Percentiles rank a stretch among this genome's conserved stretches.
These are phyloP conservation scores for Pseudocercospora eumusae DNA, from an alignment of 2,329 filamentous ascomycete species.

Conservation along the genomic window DNA sequence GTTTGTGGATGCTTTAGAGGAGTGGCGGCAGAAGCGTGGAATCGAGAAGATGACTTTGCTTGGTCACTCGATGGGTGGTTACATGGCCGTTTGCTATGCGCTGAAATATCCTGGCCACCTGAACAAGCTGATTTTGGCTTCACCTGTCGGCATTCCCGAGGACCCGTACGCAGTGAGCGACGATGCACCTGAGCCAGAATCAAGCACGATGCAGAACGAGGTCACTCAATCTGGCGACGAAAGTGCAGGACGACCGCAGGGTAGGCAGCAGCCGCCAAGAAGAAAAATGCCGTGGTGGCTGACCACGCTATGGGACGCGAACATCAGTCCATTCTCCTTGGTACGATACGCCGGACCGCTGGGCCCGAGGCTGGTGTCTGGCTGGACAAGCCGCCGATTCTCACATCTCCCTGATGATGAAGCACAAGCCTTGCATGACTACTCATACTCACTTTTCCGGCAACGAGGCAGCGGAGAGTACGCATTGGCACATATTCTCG, in stretches of 20 bases:
- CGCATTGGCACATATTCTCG: slow-evolving; percentile 86
- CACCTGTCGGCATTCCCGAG: slow-evolving; percentile 90
- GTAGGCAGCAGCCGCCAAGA: slow-evolving; percentile 52
- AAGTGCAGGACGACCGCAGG: slow-evolving; percentile 36
- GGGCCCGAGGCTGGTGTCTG: slow-evolving; percentile 86
- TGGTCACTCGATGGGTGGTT: slow-evolving; percentile 91
- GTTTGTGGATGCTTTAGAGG: slow-evolving; percentile 95
- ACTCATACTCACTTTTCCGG: slow-evolving; percentile 91
- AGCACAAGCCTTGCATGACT: slow-evolving; percentile 82
- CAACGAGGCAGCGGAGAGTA: slow-evolving; percentile 93
- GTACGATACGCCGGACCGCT: slow-evolving; percentile 86
- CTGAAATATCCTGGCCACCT: slow-evolving; percentile 92
- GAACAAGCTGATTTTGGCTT: slow-evolving; percentile 94
- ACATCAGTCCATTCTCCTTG: slow-evolving; percentile 90
- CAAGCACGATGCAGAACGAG: slow-evolving; percentile 73
- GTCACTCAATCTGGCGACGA: slow-evolving; percentile 62
- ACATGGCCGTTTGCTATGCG: slow-evolving; percentile 91
- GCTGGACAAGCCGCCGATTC: slow-evolving; percentile 92
- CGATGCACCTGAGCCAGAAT: slow-evolving; percentile 73
- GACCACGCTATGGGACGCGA: slow-evolving; percentile 93
- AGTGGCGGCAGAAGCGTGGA: slow-evolving; percentile 86
- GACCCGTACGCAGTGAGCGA: slow-evolving; percentile 86
- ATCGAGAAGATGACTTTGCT: slow-evolving; percentile 92
- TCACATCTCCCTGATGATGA: slow-evolving; percentile 80
- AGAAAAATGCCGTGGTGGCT: slow-evolving; percentile 79